Evolutionary conservation across 164 flowering plant genomes (phyloP), one percentile per base, ranked within the genome.

Genomic region (Paratinospora sagittata): DNA sequence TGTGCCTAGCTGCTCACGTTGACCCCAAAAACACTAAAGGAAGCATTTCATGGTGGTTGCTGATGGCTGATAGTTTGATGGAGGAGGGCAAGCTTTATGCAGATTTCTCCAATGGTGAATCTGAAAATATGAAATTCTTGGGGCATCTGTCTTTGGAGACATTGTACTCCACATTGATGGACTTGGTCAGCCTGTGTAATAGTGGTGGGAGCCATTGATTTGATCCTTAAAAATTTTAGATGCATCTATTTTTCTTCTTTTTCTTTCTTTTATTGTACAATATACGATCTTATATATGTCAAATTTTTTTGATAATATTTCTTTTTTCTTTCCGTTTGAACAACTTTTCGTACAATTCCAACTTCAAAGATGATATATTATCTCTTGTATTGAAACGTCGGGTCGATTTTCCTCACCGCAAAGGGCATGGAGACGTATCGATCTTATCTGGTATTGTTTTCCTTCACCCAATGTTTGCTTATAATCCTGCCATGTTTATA

Each of bases 21-120:
- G 92, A 91, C 80, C 96, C 96, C 4, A 88, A 87, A 36, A 90
- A 88, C 73, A 11, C 72, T 24, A 65, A 77, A 36, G 91, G 91
- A 37, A 86, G 98, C 82, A 87, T 95, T 74, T 88, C 94, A 19
- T 95, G 97, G 99, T 92, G 99, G 98, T 73, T 95, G 79, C 81
- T 87, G 34, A 73, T 92, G 85, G 92, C 88, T 49, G 92, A 88
- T 63, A 85, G 89, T 23, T 80, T 81, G 63, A 70, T 86, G 68
- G 89, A 83, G 72, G 91, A 92, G 57, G 69, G 78, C 63, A 89
- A 80, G 45, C 75, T 84, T 70, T 76, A 66, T 11, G 23, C 72
- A 17, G 88, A 85, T 45, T 24, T 78, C 1, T 68, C 78, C 3
- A 73, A 75, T 41, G 86, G 81, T 66, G 84, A 70, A 34, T 79